Conservation (phyloP, 352 stramenopile species). For the Plasmopara muralis region DNA sequence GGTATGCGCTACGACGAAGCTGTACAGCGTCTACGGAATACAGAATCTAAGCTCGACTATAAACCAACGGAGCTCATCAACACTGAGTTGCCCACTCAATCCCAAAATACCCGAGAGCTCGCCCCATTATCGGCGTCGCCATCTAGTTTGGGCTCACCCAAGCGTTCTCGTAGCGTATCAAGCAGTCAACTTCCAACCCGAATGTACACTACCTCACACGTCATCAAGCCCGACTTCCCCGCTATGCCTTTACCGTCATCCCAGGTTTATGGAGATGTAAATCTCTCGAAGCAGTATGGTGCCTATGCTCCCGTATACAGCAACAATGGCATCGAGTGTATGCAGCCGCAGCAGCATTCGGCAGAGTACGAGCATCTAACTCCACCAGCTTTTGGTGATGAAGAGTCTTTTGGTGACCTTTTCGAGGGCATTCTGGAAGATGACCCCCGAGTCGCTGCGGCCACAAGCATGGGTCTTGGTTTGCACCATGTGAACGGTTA, state of each 20-base stretch:
- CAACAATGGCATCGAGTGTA: constrained; percentile 27
- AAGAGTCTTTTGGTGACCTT: constrained; percentile 64
- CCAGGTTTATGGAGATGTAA: constrained; percentile 27
- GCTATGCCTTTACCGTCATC: constrained; percentile 15
- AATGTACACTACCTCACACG: constrained; percentile 19
- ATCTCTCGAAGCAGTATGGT: constrained; percentile 23
- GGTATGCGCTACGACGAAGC: constrained; percentile 81
- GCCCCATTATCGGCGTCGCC: constrained; percentile 6
- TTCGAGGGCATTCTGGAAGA: constrained; percentile 69
- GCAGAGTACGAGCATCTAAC: constrained; percentile 52
- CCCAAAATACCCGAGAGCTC: constrained; percentile 12
- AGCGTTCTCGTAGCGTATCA: constrained; percentile 23
- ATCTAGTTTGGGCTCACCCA: constrained; percentile 16
- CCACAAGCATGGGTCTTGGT: constrained; percentile 12
- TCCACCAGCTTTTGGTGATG: constrained; percentile 43
- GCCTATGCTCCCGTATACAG: constrained; percentile 22
- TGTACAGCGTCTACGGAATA: constrained; percentile 49
- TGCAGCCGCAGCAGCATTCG: constrained; percentile 12
- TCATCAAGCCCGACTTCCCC: constrained; percentile 26
- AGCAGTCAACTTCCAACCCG: constrained; percentile 24
- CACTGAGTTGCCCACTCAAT: constrained; percentile 20
- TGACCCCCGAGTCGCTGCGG: constrained; percentile 30
- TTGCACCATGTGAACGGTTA: constrained; percentile 14
- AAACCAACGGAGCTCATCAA: constrained; percentile 35
- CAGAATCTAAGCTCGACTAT: constrained; percentile 58